Evolutionary conservation across 2,329 filamentous ascomycete genomes (phyloP).

Genomic region (Beauveria caledonica): DNA sequence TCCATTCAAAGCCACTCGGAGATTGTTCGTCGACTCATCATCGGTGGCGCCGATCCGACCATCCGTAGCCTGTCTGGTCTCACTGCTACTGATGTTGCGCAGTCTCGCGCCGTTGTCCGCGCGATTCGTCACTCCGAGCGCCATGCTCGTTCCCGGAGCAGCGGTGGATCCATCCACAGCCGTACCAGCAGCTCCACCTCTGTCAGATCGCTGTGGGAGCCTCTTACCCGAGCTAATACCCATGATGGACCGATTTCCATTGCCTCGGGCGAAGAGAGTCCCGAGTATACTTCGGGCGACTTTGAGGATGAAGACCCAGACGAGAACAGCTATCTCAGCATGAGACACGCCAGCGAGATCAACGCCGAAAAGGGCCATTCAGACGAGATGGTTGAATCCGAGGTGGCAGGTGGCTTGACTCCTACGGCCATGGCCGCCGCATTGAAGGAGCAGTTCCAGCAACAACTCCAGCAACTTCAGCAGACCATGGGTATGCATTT

Average conservation of each 20-base stretch:
- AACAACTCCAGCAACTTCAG: constrained; percentile 70
- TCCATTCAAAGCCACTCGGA: constrained; percentile 67
- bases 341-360: constrained; percentile 25
- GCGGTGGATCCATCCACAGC: constrained; percentile 52
- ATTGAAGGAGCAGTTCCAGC: constrained; percentile 63
- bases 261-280: constrained; percentile 34
- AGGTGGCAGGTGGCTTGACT: constrained; percentile 33
- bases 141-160: constrained; percentile 61
- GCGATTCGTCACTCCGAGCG: constrained; percentile 54
- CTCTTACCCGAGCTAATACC: constrained; percentile 28
- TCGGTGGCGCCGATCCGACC: constrained; percentile 63
- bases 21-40: constrained; percentile 67
- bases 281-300: constrained; percentile 38
- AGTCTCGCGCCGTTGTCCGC: constrained; percentile 54
- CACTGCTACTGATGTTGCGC: constrained; percentile 62
- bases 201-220: constrained; percentile 59
- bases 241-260: constrained; percentile 30
- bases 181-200: constrained; percentile 60
- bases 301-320: constrained; percentile 34
- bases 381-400: constrained; percentile 30
- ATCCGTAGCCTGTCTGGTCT: constrained; percentile 63
- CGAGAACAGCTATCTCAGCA: constrained; percentile 27
- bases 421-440: constrained; percentile 57
- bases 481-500: constrained; percentile 59
- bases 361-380: constrained; percentile 25